Evolutionary conservation across 768 basidiomycete genomes (phyloP).

Genomic region (Lactifluus pinguis): DNA sequence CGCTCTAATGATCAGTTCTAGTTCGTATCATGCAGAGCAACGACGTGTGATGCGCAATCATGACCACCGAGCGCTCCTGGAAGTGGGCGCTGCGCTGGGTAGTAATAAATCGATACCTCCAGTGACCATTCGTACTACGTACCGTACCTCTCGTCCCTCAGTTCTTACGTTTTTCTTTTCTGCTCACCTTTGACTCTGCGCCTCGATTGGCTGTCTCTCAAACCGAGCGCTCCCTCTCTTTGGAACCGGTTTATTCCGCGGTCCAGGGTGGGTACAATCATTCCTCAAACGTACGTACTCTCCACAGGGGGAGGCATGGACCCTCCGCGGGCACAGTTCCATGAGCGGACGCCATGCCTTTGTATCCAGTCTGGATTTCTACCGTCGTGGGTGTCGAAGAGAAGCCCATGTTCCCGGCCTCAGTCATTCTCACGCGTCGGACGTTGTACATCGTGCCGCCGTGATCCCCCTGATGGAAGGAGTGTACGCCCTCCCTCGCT

Average conservation of each 20-base stretch:
- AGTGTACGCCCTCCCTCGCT: not conserved
- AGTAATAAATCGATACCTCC: not conserved
- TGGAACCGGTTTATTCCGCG: constrained; percentile 4
- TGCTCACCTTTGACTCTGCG: not conserved
- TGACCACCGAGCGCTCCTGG: not conserved
- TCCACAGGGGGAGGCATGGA: not conserved
- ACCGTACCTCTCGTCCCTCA: not conserved
- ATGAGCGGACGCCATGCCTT: not conserved
- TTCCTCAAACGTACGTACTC: not conserved
- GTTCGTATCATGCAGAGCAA: not conserved
- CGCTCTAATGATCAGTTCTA: not conserved
- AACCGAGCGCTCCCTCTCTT: not conserved
- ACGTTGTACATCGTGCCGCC: constrained; percentile 1
- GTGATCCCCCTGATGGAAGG: constrained; percentile 6
- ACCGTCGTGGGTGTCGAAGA: not conserved
- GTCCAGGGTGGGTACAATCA: not conserved
- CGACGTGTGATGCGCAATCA: not conserved
- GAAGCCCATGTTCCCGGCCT: not conserved
- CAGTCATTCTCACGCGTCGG: constrained; percentile 3
- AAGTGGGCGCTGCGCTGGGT: not conserved
- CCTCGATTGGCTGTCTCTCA: not conserved
- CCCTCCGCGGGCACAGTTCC: not conserved
- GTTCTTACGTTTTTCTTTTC: constrained; percentile 2
- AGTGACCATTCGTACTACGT: not conserved
- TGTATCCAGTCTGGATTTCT: not conserved